Conservation (phyloP, 176 grass and related monocot species). For the Lolium multiflorum region DNA sequence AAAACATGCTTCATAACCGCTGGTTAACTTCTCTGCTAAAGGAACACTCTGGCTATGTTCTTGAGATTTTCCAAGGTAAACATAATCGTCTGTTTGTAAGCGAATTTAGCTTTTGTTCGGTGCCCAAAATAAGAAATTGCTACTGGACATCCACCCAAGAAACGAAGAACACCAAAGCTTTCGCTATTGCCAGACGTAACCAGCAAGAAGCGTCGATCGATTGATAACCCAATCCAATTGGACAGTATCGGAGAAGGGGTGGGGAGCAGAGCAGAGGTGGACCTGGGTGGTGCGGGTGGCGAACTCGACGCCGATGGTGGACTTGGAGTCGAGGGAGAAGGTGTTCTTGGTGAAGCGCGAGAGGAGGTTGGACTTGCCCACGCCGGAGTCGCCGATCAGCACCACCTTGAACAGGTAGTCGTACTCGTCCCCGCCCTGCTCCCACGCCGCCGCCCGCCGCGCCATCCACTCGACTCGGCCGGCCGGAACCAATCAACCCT, state of each 20-base stretch:
- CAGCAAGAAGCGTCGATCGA: neutral
- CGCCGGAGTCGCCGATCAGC: slow-evolving; percentile 85
- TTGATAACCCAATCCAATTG: neutral
- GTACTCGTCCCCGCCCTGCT: slow-evolving; percentile 78
- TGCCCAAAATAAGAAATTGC: neutral
- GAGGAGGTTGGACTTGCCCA: slow-evolving; percentile 90
- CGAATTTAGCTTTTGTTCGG: neutral
- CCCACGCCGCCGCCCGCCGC: slow-evolving; percentile 59
- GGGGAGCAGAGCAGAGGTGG: neutral
- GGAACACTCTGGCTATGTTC: neutral
- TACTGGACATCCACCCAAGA: neutral
- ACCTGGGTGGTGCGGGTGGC: slow-evolving; percentile 84
- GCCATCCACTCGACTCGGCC: slow-evolving; percentile 37
- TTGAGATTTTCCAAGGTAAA: neutral
- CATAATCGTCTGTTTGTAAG: neutral
- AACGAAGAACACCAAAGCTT: neutral
- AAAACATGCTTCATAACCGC: too few species aligned
- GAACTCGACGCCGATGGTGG: slow-evolving; percentile 94
- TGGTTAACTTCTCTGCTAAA: neutral
- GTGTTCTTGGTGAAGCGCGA: slow-evolving; percentile 84
- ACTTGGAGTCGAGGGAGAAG: slow-evolving; percentile 92
- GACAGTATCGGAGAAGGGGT: neutral
- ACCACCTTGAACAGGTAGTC: slow-evolving; percentile 95
- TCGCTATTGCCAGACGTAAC: neutral
- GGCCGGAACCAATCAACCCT: neutral